A percentile compares a stretch with the other conserved stretches of the same genome.
These are phyloP conservation scores for Truncatella angustata DNA, from an alignment of 2,329 filamentous ascomycete genomes.

Conservation along the genomic window DNA sequence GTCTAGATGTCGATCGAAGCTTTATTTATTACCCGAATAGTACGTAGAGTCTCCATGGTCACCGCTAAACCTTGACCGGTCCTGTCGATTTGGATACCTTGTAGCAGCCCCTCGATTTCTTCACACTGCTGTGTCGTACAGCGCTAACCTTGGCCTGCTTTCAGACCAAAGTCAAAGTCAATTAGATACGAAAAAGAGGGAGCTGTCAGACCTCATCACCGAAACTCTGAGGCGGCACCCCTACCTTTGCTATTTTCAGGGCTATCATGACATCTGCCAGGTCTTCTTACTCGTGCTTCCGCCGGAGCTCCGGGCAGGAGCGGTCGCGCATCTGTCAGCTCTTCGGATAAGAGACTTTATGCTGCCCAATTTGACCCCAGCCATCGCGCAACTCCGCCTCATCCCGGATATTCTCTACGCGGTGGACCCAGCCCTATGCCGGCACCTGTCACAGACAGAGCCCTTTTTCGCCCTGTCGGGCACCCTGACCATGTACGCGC, in stretches of 20 bases:
- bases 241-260: conserved; percentile 92
- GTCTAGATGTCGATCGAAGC: conserved; percentile 89
- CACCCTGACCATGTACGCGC: conserved; percentile 92
- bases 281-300: conserved; percentile 87
- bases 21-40: conserved; percentile 93
- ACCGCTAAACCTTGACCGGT: background rate
- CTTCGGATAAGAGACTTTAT: conserved; percentile 96
- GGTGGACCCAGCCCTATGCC: conserved; percentile 69
- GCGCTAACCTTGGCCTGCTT: background rate
- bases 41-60: conserved; percentile 37
- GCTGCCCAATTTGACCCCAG: conserved; percentile 81
- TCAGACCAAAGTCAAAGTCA: conserved; percentile 69
- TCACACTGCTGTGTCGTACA: background rate
- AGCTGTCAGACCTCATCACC: conserved; percentile 78
- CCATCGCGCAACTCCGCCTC: conserved; percentile 80
- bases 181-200: conserved; percentile 66
- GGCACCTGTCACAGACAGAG: conserved; percentile 73
- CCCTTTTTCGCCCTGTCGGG: conserved; percentile 94
- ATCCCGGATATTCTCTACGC: conserved; percentile 77
- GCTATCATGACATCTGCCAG: conserved; percentile 97
- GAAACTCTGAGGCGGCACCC: conserved; percentile 78
- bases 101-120: background rate
- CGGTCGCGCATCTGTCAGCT: conserved; percentile 78
- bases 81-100: background rate
- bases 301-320: conserved; percentile 53